phyloP scores from a whole-genome alignment of 441 rosid species.

The Syzygium syzygioides region DNA sequence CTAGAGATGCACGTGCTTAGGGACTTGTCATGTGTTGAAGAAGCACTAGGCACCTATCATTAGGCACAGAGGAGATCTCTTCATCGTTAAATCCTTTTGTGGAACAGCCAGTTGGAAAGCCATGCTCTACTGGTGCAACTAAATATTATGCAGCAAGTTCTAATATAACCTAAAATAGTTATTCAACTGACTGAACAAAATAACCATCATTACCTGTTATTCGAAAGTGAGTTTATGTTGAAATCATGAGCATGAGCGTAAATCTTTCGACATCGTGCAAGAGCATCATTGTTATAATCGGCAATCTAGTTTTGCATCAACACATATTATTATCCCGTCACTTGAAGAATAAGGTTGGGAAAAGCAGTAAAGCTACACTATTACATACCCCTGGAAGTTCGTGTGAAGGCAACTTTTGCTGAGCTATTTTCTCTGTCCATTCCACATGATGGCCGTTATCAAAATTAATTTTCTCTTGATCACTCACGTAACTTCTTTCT shows the following conservation, averaged over 20 bases:
- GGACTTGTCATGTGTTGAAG: not conserved
- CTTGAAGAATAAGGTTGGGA: not conserved
- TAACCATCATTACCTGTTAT: slow-evolving; percentile 56
- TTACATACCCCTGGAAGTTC: slow-evolving; percentile 35
- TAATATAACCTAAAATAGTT: not conserved
- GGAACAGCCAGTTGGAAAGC: not conserved
- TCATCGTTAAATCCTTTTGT: not conserved
- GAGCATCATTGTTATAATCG: slow-evolving; percentile 29
- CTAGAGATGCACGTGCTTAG: not conserved
- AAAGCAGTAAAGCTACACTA: not conserved
- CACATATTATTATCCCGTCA: slow-evolving; percentile 4
- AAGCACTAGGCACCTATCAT: not conserved
- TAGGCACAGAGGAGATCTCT: not conserved
- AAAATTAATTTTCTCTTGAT: slow-evolving; percentile 13
- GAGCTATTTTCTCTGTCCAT: slow-evolving; percentile 21
- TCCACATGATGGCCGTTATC: slow-evolving; percentile 33
- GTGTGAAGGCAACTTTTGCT: slow-evolving; percentile 14
- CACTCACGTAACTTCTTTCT: slow-evolving; percentile 46
- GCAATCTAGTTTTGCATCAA: slow-evolving; percentile 38
- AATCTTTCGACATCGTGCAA: slow-evolving; percentile 55
- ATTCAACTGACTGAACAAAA: not conserved
- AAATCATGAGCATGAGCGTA: slow-evolving; percentile 74
- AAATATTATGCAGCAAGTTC: not conserved
- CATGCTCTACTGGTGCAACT: not conserved
- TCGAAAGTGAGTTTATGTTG: slow-evolving; percentile 90